These are phyloP conservation scores for Ogataea angusta DNA, from an alignment of 805 yeast genomes.

Conservation along the genomic window DNA sequence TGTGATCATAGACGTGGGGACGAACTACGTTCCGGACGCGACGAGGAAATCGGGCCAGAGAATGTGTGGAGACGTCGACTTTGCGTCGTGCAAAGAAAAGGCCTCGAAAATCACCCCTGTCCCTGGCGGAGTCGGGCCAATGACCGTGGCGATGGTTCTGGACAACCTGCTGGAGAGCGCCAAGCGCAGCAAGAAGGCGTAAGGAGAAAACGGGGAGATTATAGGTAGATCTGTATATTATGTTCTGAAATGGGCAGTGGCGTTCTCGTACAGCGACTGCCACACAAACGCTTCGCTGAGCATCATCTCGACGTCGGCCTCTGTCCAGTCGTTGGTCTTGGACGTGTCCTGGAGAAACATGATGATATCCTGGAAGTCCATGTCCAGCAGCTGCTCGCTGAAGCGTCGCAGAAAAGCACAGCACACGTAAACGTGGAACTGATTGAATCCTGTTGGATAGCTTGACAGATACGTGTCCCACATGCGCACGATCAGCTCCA, in stretches of 20 bases:
- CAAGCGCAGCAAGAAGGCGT: slow-evolving; percentile 13
- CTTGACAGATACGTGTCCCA: slow-evolving; percentile 94
- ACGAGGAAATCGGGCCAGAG: slow-evolving; percentile 72
- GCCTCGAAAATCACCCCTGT: slow-evolving; percentile 88
- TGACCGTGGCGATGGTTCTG: slow-evolving; percentile 96
- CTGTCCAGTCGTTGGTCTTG: slow-evolving; percentile 83
- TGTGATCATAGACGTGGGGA: slow-evolving; percentile 92
- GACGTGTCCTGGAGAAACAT: slow-evolving; percentile 80
- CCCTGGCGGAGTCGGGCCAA: slow-evolving; percentile 99
- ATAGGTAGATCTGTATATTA: slow-evolving; percentile 29
- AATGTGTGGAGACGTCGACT: slow-evolving; percentile 95
- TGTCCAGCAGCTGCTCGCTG: slow-evolving; percentile 68
- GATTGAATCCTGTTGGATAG: slow-evolving; percentile 75
- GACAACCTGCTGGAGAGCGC: slow-evolving; percentile 83
- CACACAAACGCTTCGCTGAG: slow-evolving; percentile 95
- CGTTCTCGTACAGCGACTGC: slow-evolving; percentile 90
- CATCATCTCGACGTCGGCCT: slow-evolving; percentile 85
- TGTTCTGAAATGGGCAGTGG: slow-evolving; percentile 68
- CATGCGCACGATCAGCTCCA: slow-evolving; percentile 81
- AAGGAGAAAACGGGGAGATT: background rate
- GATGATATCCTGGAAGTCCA: slow-evolving; percentile 94
- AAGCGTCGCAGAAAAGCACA: slow-evolving; percentile 93
- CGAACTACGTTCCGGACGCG: slow-evolving; percentile 78
- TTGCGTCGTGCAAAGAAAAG: slow-evolving; percentile 54
- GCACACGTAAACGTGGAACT: slow-evolving; percentile 94